Conservation (phyloP, 345 rosid genomes). For the Corchorus olitorius region DNA sequence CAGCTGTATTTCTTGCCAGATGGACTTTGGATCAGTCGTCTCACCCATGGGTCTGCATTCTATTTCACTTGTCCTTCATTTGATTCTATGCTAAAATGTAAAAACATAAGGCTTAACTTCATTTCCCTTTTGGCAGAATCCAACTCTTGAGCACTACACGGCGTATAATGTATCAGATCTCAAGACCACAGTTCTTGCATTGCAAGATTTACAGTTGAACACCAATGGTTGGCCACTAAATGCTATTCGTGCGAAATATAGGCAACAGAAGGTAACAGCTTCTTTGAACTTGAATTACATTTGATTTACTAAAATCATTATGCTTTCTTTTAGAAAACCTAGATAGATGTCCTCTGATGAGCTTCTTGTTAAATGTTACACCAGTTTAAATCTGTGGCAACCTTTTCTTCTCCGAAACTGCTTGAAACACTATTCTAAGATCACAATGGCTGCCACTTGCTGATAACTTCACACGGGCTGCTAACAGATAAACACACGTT, state of each 20-base stretch:
- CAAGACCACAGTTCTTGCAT: slow-evolving; percentile 48
- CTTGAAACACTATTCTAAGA: slow-evolving; percentile 62
- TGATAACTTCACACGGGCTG: slow-evolving; percentile 21
- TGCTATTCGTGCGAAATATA: slow-evolving; percentile 72
- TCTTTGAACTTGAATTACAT: slow-evolving; percentile 2
- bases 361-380: slow-evolving; percentile 15
- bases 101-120: slow-evolving; percentile 12
- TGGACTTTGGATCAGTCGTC: slow-evolving; percentile 85
- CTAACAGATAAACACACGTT: slow-evolving; percentile 34
- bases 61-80: slow-evolving; percentile 9
- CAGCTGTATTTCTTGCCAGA: slow-evolving; percentile 87
- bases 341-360: slow-evolving; percentile 14
- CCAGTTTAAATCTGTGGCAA: slow-evolving; percentile 83
- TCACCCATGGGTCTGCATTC: slow-evolving; percentile 82
- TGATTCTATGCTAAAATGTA: slow-evolving; percentile 13
- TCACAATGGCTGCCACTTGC: slow-evolving; percentile 23
- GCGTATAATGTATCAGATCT: slow-evolving; percentile 66
- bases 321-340: neutral
- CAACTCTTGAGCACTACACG: slow-evolving; percentile 78
- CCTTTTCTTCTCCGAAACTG: slow-evolving; percentile 56
- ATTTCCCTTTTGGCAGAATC: slow-evolving; percentile 46
- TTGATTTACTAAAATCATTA: neutral
- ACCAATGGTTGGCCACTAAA: slow-evolving; percentile 60
- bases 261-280: slow-evolving; percentile 60
- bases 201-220: slow-evolving; percentile 74